phyloP scores from a whole-genome alignment of 129 eudicot species.

The Lactuca sativa region DNA sequence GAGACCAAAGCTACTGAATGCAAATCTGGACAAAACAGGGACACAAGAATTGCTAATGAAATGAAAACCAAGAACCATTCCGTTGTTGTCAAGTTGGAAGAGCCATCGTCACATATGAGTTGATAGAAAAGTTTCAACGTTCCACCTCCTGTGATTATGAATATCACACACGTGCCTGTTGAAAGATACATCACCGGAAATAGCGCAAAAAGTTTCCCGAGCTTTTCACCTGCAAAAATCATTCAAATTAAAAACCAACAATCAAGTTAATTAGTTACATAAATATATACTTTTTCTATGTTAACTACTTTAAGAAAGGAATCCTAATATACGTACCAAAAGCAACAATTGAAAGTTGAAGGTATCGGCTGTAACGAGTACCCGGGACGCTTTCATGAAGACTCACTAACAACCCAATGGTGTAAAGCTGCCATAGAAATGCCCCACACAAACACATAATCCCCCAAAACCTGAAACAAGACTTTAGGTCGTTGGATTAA shows the following conservation, averaged over 20 bases:
- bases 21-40: slow-evolving; percentile 54
- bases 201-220: slow-evolving; percentile 53
- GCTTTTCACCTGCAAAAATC: slow-evolving; percentile 39
- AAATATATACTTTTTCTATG: too few species aligned
- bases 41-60: slow-evolving; percentile 41
- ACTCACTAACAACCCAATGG: slow-evolving; percentile 49
- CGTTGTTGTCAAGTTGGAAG: slow-evolving; percentile 32
- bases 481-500: too few species aligned
- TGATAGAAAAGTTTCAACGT: slow-evolving; percentile 40
- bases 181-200: slow-evolving; percentile 67
- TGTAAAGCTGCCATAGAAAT: slow-evolving; percentile 67
- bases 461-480: slow-evolving; percentile 54
- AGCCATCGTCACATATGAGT: slow-evolving; percentile 34
- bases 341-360: slow-evolving; percentile 53
- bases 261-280: too few species aligned
- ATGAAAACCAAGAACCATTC: slow-evolving; percentile 57
- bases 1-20: slow-evolving; percentile 50
- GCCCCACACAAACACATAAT: slow-evolving; percentile 38
- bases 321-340: slow-evolving; percentile 38
- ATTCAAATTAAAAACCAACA: not conserved
- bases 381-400: slow-evolving; percentile 53
- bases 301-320: too few species aligned
- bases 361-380: slow-evolving; percentile 63
- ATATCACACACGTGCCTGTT: slow-evolving; percentile 58
- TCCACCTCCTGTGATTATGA: slow-evolving; percentile 57